phyloP scores from a whole-genome alignment of 768 basidiomycete species.

The Aureoboletus auriporus region DNA sequence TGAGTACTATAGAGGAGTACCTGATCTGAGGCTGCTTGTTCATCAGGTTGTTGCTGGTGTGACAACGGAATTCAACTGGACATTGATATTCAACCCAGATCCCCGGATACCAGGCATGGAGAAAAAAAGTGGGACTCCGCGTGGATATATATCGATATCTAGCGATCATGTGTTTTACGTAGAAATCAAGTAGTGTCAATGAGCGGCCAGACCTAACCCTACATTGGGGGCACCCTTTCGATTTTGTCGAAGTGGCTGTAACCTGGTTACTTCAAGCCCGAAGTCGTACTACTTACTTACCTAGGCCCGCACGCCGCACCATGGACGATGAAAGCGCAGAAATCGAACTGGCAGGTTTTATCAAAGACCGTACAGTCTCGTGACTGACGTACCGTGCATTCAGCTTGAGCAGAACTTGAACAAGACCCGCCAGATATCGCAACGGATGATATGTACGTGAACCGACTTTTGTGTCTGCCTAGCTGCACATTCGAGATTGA shows the following conservation, averaged over 20 bases:
- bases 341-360: constrained; percentile 17
- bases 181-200: no score
- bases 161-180: no score
- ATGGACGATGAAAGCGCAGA: constrained; percentile 29
- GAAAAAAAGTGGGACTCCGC: not conserved
- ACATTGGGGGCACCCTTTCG: not conserved
- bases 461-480: not conserved
- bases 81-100: no score
- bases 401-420: constrained; percentile 86
- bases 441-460: constrained; percentile 76
- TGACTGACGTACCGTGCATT: not conserved
- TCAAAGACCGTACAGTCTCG: not conserved
- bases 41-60: no score
- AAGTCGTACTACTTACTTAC: not conserved
- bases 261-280: not conserved
- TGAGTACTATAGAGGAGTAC: no score
- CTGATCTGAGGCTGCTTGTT: no score
- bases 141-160: no score
- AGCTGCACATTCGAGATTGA: constrained; percentile 16
- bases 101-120: no score
- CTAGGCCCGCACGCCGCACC: not conserved
- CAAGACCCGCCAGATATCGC: constrained; percentile 81
- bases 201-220: no score
- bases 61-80: no score
- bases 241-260: not conserved